Evolutionary conservation across 2,329 filamentous ascomycete species (phyloP), one percentile per base, ranked within the genome.

Genomic region (Emericellopsis atlantica): DNA sequence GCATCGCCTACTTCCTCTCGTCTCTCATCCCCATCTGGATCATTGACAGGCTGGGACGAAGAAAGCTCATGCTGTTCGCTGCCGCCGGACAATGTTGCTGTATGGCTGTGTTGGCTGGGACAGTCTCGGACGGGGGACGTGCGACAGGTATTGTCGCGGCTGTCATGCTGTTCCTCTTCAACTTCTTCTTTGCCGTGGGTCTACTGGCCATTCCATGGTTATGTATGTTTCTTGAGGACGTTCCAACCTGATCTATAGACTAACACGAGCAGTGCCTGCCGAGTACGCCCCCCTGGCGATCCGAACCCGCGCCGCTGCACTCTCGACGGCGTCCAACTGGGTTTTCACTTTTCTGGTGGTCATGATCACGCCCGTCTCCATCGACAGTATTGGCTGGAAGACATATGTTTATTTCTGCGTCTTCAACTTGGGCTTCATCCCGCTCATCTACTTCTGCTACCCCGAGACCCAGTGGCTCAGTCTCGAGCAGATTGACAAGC

Each of bases 401-500:
- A 46, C 43, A 2, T 44, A 41, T 33, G 35, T 44, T 18, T 36
- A 38, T 22, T 45, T 41, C 33, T 12, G 51, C 59, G 26, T 61
- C 61, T 39, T 69, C 21, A 51, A 51, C 26, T 44, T 44, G 0
- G 38, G 37, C 0, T 57, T 54, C 35, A 48, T 56, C 1, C 56
- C 55, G 0, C 47, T 54, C 9, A 54, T 57, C 12, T 59, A 57
- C 33, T 51, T 56, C 10, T 56, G 51, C 46, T 58, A 55, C 40
- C 55, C 54, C 0, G 54, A 59, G 11, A 57, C 56, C 2, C 34
- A 37, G 40, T 32, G 62, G 0, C 52, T 70, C 7, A 62, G 62
- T 18, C 59, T 74, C 1, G 70, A 73, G 50, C 66, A 72, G 49
- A 64, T 74, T 38, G 66, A 70, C 37, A 53, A 51, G 39, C 48